phyloP scores from a whole-genome alignment of 306 rosid genomes.

The Cicer cuneatum region DNA sequence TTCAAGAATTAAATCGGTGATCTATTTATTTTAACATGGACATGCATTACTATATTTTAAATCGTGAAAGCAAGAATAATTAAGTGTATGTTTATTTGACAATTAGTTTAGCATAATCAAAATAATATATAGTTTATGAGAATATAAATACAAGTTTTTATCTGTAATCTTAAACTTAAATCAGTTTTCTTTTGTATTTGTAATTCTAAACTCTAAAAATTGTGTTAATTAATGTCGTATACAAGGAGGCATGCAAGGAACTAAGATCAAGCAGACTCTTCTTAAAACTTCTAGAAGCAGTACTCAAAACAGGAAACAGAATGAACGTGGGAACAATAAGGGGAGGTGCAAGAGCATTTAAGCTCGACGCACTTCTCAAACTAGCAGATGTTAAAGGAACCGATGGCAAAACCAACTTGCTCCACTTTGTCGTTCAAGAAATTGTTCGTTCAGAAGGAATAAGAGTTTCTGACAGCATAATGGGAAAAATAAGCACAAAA shows the following conservation, averaged over 20 bases:
- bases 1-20: no score
- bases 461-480: constrained; percentile 85
- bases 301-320: constrained; percentile 91
- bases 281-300: constrained; percentile 87
- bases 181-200: no score
- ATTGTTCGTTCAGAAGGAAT: constrained; percentile 82
- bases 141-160: no score
- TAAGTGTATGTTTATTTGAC: no score
- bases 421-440: constrained; percentile 96
- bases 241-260: constrained; percentile 95
- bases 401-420: constrained; percentile 86
- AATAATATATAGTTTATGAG: no score
- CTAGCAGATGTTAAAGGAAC: constrained; percentile 93
- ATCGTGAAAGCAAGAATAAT: not conserved
- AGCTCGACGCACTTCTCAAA: constrained; percentile 88
- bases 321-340: constrained; percentile 97
- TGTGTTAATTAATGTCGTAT: constrained; percentile 16
- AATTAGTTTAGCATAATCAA: no score
- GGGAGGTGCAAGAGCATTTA: constrained; percentile 93
- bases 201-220: no score
- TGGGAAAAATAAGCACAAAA: constrained; percentile 83
- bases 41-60: not conserved
- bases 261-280: constrained; percentile 92
- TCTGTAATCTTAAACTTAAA: no score
- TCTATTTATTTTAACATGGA: not conserved